Conservation (phyloP, 495 filamentous ascomycete genomes). For the Hypoxylon fuscum region DNA sequence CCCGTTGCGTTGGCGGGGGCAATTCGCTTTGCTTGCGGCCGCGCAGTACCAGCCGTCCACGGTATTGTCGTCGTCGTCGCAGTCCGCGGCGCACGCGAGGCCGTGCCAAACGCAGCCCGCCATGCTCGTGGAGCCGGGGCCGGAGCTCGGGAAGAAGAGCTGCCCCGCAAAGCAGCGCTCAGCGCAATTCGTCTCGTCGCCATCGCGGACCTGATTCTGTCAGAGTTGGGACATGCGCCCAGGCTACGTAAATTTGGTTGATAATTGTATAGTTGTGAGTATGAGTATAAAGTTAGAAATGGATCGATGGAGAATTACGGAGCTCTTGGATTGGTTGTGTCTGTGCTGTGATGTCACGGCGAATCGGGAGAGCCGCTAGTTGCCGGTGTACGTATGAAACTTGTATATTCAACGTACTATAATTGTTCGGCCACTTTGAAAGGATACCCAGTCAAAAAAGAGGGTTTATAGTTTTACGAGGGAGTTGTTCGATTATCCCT, state of each 20-base stretch:
- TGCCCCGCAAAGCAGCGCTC: slow-evolving; percentile 15
- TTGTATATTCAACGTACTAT: too few relatives aligned
- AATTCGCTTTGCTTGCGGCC: slow-evolving; percentile 1
- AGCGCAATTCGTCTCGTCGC: slow-evolving; percentile 26
- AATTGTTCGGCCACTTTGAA: too few relatives aligned
- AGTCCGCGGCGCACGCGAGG: background rate
- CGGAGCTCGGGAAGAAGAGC: background rate
- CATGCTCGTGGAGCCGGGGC: background rate
- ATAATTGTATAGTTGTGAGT: too few relatives aligned
- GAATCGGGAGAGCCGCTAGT: background rate
- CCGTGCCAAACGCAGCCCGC: slow-evolving; percentile 12
- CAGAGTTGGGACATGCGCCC: too few relatives aligned
- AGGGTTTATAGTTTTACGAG: too few relatives aligned
- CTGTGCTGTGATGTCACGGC: slow-evolving; percentile 15
- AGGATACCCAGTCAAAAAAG: too few relatives aligned
- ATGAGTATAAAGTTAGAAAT: too few relatives aligned
- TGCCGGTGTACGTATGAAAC: too few relatives aligned
- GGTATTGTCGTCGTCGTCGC: background rate
- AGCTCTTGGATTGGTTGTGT: slow-evolving; percentile 12
- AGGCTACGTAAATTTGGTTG: too few relatives aligned
- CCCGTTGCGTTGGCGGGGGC: background rate
- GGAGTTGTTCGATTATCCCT: too few relatives aligned
- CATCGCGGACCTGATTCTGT: slow-evolving; percentile 5
- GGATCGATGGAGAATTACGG: slow-evolving; percentile 1
- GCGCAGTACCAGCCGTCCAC: background rate